A percentile compares a stretch with the other conserved stretches of the same genome.
phyloP scores from a whole-genome alignment of 176 grass and related monocot genomes.

The Oryza coarctata region DNA sequence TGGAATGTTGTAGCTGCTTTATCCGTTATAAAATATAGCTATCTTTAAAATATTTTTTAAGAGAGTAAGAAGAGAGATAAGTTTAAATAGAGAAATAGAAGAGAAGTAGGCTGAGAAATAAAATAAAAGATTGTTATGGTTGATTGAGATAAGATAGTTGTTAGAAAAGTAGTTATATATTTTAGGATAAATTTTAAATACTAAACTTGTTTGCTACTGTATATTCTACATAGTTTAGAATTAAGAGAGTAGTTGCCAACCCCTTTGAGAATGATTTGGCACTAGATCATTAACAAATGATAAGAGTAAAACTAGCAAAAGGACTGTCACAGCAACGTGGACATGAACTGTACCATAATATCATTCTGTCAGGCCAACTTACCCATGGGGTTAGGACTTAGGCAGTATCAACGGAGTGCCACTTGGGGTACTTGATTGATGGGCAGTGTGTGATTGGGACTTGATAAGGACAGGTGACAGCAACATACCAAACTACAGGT shows the following conservation, averaged over 20 bases:
- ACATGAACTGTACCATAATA: neutral
- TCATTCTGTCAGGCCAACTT: neutral
- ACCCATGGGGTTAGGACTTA: neutral
- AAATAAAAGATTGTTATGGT: too few species aligned
- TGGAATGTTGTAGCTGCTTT: neutral
- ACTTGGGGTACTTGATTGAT: slow-evolving; percentile 17
- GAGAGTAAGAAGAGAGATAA: too few species aligned
- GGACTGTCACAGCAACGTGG: neutral
- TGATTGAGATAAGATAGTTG: too few species aligned
- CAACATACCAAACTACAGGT: neutral
- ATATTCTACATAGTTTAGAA: too few species aligned
- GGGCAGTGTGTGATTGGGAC: neutral
- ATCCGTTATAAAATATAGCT: too few species aligned
- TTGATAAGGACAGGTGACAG: slow-evolving; percentile 2
- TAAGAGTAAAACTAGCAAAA: neutral
- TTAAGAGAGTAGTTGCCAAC: too few species aligned
- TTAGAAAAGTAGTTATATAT: too few species aligned
- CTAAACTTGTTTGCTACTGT: too few species aligned
- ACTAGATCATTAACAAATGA: neutral
- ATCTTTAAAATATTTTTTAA: too few species aligned
- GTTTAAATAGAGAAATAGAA: too few species aligned
- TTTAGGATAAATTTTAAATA: too few species aligned
- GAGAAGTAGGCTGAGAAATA: too few species aligned
- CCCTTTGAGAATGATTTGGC: neutral
- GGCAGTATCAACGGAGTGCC: slow-evolving; percentile 14